A percentile compares a stretch with the other conserved stretches of the same genome.
Conservation (phyloP, 108 stramenopile genomes). For the Cyclotella sp. region DNA sequence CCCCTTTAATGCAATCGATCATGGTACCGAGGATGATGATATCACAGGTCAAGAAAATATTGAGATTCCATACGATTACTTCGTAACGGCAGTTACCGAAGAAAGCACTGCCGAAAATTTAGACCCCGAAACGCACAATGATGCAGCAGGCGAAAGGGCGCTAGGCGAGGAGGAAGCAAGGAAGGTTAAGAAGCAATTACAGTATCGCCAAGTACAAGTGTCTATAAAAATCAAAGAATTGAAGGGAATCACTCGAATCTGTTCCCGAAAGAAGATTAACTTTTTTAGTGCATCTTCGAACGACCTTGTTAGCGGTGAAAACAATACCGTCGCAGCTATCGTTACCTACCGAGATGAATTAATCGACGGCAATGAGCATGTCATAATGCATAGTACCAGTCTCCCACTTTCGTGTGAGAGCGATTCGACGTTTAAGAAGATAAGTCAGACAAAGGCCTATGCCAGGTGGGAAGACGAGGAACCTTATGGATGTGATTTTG, state of each 20-base stretch:
- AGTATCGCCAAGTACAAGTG: neutral
- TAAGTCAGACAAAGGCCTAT: neutral
- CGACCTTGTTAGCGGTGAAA: neutral
- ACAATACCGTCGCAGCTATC: neutral
- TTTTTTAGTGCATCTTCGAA: no score
- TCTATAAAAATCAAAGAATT: slow-evolving; percentile 14
- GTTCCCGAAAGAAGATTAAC: slow-evolving; percentile 5
- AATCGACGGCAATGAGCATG: neutral
- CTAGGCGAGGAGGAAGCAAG: neutral
- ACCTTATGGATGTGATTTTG: neutral
- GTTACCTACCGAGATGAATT: neutral
- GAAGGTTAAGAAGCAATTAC: neutral
- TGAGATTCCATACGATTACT: neutral
- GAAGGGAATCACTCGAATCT: neutral
- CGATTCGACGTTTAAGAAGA: neutral
- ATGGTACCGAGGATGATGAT: neutral
- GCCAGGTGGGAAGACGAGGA: slow-evolving; percentile 2
- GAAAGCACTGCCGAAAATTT: neutral
- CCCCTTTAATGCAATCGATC: no score
- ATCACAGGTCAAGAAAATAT: neutral
- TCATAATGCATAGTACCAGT: neutral
- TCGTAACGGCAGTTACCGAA: neutral
- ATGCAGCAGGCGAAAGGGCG: neutral
- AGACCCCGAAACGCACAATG: no score
- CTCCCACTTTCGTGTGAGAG: neutral